These are phyloP conservation scores for Solanum hybrid DNA, from an alignment of 305 asterid species.

Conservation along the genomic window DNA sequence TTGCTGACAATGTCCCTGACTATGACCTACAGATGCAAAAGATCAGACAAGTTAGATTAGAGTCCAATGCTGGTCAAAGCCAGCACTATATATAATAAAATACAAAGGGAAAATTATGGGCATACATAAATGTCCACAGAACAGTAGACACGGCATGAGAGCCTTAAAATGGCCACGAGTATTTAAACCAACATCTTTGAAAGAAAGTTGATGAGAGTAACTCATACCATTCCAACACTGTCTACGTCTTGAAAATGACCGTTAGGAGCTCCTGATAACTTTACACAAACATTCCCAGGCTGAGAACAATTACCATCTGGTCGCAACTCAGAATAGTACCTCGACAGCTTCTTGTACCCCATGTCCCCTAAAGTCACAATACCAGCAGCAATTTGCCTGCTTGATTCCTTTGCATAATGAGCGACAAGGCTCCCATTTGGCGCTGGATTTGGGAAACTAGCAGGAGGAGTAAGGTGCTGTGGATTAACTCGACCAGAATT, in stretches of 20 bases:
- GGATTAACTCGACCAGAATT: slow-evolving; percentile 68
- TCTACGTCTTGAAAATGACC: slow-evolving; percentile 36
- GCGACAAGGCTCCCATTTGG: slow-evolving; percentile 86
- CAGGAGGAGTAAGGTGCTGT: slow-evolving; percentile 57
- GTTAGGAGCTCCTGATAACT: slow-evolving; percentile 19
- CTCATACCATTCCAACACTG: slow-evolving; percentile 73
- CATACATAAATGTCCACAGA: background rate
- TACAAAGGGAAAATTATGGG: background rate
- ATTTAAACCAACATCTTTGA: background rate
- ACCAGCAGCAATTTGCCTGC: slow-evolving; percentile 93
- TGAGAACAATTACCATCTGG: slow-evolving; percentile 57
- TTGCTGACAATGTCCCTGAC: slow-evolving; percentile 72
- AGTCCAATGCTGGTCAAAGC: background rate
- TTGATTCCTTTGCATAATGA: slow-evolving; percentile 90
- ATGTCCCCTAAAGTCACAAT: slow-evolving; percentile 80
- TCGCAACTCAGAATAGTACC: slow-evolving; percentile 72
- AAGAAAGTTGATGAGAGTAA: background rate
- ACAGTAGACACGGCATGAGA: background rate
- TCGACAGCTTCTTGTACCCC: slow-evolving; percentile 78
- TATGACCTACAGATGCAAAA: slow-evolving; percentile 49
- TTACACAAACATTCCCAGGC: slow-evolving; percentile 30
- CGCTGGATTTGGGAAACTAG: slow-evolving; percentile 43
- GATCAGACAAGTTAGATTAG: slow-evolving; percentile 1
- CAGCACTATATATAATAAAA: background rate
- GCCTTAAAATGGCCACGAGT: background rate